Base-by-base conservation (phyloP, 2,329 filamentous ascomycete species). In the Nakataea oryzae region DNA sequence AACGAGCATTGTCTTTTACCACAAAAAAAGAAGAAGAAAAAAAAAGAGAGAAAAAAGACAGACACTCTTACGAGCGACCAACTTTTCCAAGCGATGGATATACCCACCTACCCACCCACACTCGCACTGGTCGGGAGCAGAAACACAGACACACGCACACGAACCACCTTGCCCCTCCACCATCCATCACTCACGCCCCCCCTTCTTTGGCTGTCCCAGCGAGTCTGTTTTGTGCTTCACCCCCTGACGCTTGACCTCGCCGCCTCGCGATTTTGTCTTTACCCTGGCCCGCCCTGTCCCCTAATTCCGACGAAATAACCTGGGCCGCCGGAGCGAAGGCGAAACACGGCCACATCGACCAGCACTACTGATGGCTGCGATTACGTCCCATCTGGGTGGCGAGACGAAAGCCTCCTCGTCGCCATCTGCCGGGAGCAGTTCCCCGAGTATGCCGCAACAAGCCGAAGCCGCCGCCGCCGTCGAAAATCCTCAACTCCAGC, bases 401-500 rank as follows among this genome's bases (percentile, higher is more conserved):
- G 21, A 50, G 2, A n/a, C 41, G 7, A 50, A 24, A n/a, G 3
- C 41, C 21, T 5, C 34, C 14, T 47, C 41, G n/a, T n/a, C 21
- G 41, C 11, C 21, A 21, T 21, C 41, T 12, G 13, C 21, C 21
- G 21, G 21, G 41, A n/a, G 17, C 41, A n/a, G n/a, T n/a, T n/a
- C n/a, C n/a, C 9, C 41, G 17, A n/a, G 17, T 9, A 9, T n/a
- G 17, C 41, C 2, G 6, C 41, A 17, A n/a, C 41, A n/a, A n/a
- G 17, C 41, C 41, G 41, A 21, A 3, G 26, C 55, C 26, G 26
- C 55, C 55, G 13, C 56, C 24, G 47, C 58, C 21, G 26, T n/a
- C 12, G 32, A 26, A 21, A 21, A 27, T 11, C n/a, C 58, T 27
- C 26, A 34, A 32, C 8, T 41, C 30, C 58, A 12, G 12, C 77